A percentile compares a stretch with the other conserved stretches of the same genome.
Conservation (phyloP, 1,284 basidiomycete genomes). For the Amylostereum chailletii region DNA sequence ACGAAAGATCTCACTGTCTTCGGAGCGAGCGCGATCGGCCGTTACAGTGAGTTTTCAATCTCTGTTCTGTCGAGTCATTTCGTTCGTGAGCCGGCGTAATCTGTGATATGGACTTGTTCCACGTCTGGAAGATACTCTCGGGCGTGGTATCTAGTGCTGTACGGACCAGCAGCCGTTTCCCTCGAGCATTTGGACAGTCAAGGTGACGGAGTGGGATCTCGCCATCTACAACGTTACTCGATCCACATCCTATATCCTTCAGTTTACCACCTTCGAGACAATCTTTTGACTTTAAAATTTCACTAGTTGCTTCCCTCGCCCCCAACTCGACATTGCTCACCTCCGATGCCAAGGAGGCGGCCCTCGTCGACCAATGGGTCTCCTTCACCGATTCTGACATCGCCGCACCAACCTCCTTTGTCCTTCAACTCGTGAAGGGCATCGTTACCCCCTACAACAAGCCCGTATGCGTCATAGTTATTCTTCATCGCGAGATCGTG, state of each 20-base stretch:
- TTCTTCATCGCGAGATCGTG: neutral
- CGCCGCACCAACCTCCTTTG: conserved; percentile 17
- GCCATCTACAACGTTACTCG: neutral
- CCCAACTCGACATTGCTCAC: conserved; percentile 64
- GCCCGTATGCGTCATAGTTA: conserved; percentile 33
- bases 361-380: conserved; percentile 62
- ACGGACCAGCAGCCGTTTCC: too few relatives aligned
- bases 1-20: conserved; percentile 68
- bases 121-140: too few relatives aligned
- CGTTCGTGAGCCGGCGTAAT: too few relatives aligned
- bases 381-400: conserved; percentile 58
- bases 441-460: conserved; percentile 56
- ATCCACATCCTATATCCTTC: neutral
- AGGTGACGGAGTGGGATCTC: too few relatives aligned
- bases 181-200: too few relatives aligned
- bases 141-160: too few relatives aligned
- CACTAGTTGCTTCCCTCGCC: conserved; percentile 62
- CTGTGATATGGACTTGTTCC: too few relatives aligned
- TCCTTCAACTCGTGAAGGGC: conserved; percentile 26
- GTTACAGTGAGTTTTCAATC: conserved; percentile 79
- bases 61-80: conserved; percentile 28
- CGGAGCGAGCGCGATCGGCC: conserved; percentile 78
- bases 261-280: conserved; percentile 1
- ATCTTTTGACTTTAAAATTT: conserved; percentile 5
- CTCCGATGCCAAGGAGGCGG: conserved; percentile 42